These are phyloP conservation scores for Colletotrichum eremochloae DNA, from an alignment of 2,329 filamentous ascomycete genomes.

Conservation along the genomic window DNA sequence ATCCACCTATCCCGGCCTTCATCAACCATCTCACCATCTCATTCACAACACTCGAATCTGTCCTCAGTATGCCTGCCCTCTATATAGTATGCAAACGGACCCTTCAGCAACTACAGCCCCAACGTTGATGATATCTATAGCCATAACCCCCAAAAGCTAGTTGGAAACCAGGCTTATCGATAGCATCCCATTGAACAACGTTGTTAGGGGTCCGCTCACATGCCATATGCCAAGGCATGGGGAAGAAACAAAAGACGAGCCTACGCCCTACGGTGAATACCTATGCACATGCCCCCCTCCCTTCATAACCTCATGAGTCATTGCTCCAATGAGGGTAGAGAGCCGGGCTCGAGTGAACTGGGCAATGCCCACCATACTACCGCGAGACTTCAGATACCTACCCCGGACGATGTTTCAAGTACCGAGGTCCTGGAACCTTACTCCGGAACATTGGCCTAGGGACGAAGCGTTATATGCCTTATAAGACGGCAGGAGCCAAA, in stretches of 20 bases:
- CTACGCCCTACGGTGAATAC: not conserved
- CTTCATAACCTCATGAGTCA: not conserved
- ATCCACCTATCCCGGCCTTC: too few species aligned
- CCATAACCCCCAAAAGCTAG: too few species aligned
- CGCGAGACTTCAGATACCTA: not conserved
- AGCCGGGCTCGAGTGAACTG: not conserved
- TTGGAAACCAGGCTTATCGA: too few species aligned
- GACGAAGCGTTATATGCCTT: not conserved
- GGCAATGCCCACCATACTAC: not conserved
- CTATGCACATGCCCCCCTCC: too few species aligned
- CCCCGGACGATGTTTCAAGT: slow-evolving; percentile 12
- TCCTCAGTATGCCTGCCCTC: too few species aligned
- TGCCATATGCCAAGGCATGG: not conserved
- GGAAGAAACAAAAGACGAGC: not conserved
- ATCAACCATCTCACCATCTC: too few species aligned
- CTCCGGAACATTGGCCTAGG: not conserved
- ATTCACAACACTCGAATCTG: too few species aligned
- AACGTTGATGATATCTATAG: too few species aligned
- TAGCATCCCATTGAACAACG: not conserved
- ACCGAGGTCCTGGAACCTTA: not conserved
- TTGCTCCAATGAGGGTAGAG: too few species aligned
- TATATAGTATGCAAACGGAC: too few species aligned
- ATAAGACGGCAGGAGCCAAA: slow-evolving; percentile 20
- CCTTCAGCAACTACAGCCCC: too few species aligned
- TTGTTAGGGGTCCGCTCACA: not conserved